These are phyloP conservation scores for Biscogniauxia marginata DNA, from an alignment of 2,329 filamentous ascomycete genomes.

Conservation along the genomic window DNA sequence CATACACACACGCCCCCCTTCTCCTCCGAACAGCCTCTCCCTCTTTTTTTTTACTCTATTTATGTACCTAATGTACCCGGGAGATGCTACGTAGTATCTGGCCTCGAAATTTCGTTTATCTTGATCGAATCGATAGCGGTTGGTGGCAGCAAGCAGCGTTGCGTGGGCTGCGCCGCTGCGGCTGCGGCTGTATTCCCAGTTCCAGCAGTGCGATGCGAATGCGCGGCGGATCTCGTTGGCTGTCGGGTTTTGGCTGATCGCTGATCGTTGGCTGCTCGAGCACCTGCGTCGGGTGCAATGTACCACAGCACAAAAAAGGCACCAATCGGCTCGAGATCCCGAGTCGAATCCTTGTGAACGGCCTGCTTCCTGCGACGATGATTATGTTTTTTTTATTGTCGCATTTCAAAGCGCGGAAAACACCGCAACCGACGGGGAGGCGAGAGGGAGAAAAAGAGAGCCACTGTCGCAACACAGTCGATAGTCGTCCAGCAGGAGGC, in stretches of 20 bases:
- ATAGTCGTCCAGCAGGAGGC: no score
- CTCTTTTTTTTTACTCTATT: background rate
- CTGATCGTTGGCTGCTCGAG: background rate
- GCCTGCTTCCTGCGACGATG: background rate
- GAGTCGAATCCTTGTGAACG: constrained; percentile 18
- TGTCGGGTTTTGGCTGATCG: background rate
- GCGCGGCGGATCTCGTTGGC: constrained; percentile 9
- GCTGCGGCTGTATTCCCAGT: constrained; percentile 15
- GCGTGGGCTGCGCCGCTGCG: background rate
- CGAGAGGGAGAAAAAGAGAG: background rate
- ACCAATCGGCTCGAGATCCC: constrained; percentile 23
- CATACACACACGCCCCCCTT: background rate
- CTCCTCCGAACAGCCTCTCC: background rate
- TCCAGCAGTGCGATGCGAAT: constrained; percentile 22
- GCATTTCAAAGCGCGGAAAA: background rate
- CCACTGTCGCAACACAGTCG: background rate
- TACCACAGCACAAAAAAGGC: constrained; percentile 9
- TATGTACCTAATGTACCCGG: background rate
- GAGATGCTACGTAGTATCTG: background rate
- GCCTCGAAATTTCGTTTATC: background rate
- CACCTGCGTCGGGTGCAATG: constrained; percentile 5
- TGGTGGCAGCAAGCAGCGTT: constrained; percentile 1
- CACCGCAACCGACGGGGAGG: background rate
- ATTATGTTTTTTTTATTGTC: background rate
- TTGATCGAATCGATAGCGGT: constrained; percentile 2